These are phyloP conservation scores for Melanogaster broomeanus DNA, from an alignment of 768 basidiomycete genomes.

Conservation along the genomic window DNA sequence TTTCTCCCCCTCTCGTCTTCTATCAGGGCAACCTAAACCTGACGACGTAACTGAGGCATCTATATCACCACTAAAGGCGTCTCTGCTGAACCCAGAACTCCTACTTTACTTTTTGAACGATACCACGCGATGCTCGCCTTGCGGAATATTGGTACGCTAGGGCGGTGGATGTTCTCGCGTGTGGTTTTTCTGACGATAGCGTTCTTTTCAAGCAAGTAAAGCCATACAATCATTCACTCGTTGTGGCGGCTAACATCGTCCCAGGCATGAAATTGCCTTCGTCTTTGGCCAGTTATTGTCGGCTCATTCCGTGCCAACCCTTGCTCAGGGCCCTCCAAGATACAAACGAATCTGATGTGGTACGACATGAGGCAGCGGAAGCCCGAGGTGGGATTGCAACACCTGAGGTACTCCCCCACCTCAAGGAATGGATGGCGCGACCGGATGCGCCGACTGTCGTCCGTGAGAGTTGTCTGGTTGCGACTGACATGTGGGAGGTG, in stretches of 20 bases:
- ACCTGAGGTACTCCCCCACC: constrained; percentile 83
- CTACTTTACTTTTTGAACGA: constrained; percentile 88
- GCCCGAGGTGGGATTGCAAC: constrained; percentile 97
- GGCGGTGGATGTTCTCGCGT: constrained; percentile 89
- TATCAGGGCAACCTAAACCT: constrained; percentile 54
- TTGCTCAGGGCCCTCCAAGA: constrained; percentile 79
- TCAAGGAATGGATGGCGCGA: constrained; percentile 81
- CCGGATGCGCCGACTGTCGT: constrained; percentile 87
- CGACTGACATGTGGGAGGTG: constrained; percentile 97
- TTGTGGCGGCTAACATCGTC: not conserved
- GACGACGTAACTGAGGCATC: constrained; percentile 48
- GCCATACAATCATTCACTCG: not conserved
- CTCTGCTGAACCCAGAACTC: constrained; percentile 63
- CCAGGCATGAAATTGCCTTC: constrained; percentile 96
- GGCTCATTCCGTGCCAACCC: constrained; percentile 82
- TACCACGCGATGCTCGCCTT: constrained; percentile 99
- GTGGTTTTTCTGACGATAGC: constrained; percentile 86
- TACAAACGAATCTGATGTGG: constrained; percentile 85
- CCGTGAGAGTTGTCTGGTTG: constrained; percentile 93
- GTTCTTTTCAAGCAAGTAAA: constrained; percentile 86
- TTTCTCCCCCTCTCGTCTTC: constrained; percentile 72
- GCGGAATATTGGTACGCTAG: constrained; percentile 85
- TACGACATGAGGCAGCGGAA: constrained; percentile 97
- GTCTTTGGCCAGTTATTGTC: constrained; percentile 96
- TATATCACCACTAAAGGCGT: constrained; percentile 56